These are phyloP conservation scores for Vaccinium darrowii DNA, from an alignment of 148 eudicot species.

Conservation along the genomic window DNA sequence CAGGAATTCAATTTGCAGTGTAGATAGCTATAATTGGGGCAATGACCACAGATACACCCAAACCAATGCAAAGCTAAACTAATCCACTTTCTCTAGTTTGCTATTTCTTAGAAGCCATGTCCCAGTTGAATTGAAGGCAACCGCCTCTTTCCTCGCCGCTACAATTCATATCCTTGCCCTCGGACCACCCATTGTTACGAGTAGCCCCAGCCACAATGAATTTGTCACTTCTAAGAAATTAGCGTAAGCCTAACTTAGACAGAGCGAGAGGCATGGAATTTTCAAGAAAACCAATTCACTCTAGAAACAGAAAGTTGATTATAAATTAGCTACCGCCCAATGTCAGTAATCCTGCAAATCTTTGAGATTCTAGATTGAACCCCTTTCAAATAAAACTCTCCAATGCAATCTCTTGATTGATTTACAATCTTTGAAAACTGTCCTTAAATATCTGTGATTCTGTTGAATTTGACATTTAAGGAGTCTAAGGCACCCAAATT, in stretches of 20 bases:
- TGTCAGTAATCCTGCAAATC: background rate
- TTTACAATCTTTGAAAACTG: background rate
- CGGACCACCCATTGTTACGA: background rate
- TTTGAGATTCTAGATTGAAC: background rate
- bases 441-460: background rate
- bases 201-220: background rate
- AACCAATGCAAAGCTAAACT: background rate
- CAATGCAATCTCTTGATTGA: background rate
- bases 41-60: background rate
- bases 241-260: background rate
- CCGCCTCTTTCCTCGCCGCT: background rate
- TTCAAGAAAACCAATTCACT: background rate
- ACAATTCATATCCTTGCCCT: background rate
- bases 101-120: background rate
- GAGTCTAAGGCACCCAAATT: background rate
- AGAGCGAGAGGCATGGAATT: background rate
- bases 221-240: background rate
- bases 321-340: background rate
- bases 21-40: background rate
- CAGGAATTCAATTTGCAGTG: background rate
- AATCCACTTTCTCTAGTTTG: background rate
- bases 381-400: background rate
- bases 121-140: background rate
- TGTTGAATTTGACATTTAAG: background rate
- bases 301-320: background rate